Percentiles rank a stretch among this genome's conserved stretches.
Conservation (phyloP, 176 grass and related monocot species). For the Tuctoria greenei region DNA sequence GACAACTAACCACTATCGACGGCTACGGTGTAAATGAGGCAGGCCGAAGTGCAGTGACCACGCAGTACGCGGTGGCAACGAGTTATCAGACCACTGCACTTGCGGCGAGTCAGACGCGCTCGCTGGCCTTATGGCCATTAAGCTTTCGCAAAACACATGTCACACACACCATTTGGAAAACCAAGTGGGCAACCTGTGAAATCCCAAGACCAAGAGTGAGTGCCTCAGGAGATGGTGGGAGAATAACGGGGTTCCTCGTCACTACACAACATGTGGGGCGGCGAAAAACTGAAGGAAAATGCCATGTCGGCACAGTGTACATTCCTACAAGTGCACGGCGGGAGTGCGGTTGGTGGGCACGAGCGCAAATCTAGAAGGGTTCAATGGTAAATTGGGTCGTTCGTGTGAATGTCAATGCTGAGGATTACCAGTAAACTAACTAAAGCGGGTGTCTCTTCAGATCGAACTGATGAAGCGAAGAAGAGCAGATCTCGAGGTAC, state of each 20-base stretch:
- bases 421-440: background rate
- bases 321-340: background rate
- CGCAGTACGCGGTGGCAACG: background rate
- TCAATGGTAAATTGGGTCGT: slow-evolving; percentile 3
- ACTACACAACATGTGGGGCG: background rate
- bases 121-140: background rate
- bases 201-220: slow-evolving; percentile 25
- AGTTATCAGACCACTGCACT: background rate
- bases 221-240: background rate
- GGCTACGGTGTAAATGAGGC: slow-evolving; percentile 31
- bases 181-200: slow-evolving; percentile 20
- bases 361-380: slow-evolving; percentile 24
- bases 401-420: background rate
- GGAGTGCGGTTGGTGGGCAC: slow-evolving; percentile 12
- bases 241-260: slow-evolving; percentile 7
- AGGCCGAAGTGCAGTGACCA: background rate
- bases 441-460: background rate
- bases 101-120: background rate
- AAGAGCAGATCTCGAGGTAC: background rate
- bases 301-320: background rate
- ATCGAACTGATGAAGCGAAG: no score
- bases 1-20: slow-evolving; percentile 29
- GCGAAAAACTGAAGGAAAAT: background rate
- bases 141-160: no score
- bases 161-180: background rate